Conservation (phyloP, 345 rosid genomes). For the Salix dunnii region DNA sequence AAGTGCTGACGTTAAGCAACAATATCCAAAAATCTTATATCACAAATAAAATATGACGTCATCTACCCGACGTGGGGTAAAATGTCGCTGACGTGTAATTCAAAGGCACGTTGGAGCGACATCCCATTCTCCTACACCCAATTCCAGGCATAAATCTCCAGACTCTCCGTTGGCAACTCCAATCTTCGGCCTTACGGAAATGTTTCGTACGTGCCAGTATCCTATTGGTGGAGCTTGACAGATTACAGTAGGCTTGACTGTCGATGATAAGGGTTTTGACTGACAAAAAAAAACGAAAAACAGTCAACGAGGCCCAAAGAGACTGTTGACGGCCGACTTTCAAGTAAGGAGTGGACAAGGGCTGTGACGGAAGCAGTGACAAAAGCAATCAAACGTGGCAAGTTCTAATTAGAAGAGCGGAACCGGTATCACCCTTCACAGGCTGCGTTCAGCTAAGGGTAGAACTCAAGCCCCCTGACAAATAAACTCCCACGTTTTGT, state of each 20-base stretch:
- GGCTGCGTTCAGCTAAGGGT: constrained; percentile 3
- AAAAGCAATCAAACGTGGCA: neutral
- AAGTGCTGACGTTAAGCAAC: neutral
- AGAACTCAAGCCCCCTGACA: neutral
- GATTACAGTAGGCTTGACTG: neutral
- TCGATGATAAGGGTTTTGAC: neutral
- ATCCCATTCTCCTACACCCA: neutral
- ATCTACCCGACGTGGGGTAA: neutral
- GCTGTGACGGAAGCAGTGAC: constrained; percentile 40
- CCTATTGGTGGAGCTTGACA: neutral
- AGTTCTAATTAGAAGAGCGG: neutral
- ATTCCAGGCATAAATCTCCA: neutral
- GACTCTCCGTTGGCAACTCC: neutral
- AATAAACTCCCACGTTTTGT: constrained; percentile 11
- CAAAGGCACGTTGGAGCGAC: neutral
- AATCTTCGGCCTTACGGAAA: neutral
- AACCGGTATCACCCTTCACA: neutral
- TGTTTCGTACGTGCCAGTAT: neutral
- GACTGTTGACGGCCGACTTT: constrained; percentile 8
- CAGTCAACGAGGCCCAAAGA: constrained; percentile 12
- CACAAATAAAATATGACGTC: neutral
- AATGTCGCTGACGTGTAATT: constrained; percentile 10
- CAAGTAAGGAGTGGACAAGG: neutral
- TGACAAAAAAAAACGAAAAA: neutral
- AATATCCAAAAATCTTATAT: neutral